Percentiles rank a stretch among this genome's conserved stretches.
These are phyloP conservation scores for Rhizopogon parksii DNA, from an alignment of 1,284 basidiomycete species.

Conservation along the genomic window DNA sequence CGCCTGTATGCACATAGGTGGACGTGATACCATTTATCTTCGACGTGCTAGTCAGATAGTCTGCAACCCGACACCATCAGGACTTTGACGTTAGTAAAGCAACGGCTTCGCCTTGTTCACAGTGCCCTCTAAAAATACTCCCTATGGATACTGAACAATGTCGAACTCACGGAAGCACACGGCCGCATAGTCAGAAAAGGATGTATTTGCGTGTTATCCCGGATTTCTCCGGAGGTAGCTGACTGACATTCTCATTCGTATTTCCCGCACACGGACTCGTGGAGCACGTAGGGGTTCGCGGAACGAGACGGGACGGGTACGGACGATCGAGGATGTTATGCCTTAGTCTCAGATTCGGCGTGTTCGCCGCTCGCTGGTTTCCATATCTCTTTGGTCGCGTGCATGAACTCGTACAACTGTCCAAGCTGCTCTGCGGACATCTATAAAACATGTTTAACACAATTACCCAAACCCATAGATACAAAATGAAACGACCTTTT, in stretches of 20 bases:
- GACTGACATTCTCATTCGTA: background rate
- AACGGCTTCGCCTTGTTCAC: too few species aligned
- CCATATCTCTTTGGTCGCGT: slow-evolving; percentile 82
- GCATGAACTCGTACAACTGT: slow-evolving; percentile 90
- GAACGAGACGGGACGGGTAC: background rate
- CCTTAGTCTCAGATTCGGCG: slow-evolving; percentile 6
- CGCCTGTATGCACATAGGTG: too few species aligned
- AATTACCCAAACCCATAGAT: background rate
- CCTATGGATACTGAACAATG: slow-evolving; percentile 4
- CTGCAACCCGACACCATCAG: too few species aligned
- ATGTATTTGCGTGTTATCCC: background rate
- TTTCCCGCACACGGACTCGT: too few species aligned
- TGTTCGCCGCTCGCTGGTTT: slow-evolving; percentile 38
- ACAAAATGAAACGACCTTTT: slow-evolving; percentile 53
- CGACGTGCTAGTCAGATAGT: too few species aligned
- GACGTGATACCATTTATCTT: too few species aligned
- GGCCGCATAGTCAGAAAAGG: background rate
- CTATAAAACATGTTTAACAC: slow-evolving; percentile 30
- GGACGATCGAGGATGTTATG: slow-evolving; percentile 6
- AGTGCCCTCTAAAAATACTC: slow-evolving; percentile 2
- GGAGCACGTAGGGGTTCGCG: background rate
- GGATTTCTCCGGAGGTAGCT: background rate
- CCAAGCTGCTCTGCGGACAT: slow-evolving; percentile 90
- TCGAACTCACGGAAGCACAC: slow-evolving; percentile 4
- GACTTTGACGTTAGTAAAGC: too few species aligned